Percentiles rank a stretch among this genome's conserved stretches.
phyloP scores from a whole-genome alignment of 805 yeast species.

The Clavispora carvajalis region DNA sequence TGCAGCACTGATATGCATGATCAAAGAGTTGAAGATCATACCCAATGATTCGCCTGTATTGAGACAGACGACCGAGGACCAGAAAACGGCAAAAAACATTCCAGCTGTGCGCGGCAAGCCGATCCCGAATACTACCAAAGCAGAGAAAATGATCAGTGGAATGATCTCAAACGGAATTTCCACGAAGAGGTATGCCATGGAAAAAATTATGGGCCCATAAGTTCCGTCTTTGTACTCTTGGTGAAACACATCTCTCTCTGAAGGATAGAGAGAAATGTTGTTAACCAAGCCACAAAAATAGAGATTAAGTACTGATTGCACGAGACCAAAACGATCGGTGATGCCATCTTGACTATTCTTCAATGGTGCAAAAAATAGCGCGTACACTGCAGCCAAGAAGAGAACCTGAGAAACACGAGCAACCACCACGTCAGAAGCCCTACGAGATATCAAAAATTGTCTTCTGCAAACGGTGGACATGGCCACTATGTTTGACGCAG shows the following conservation, averaged over 20 bases:
- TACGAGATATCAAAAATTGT: conserved; percentile 28
- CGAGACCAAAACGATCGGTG: conserved; percentile 64
- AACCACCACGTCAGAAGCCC: conserved; percentile 50
- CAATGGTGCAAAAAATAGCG: conserved; percentile 55
- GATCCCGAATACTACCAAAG: conserved; percentile 60
- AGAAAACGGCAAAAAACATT: conserved; percentile 61
- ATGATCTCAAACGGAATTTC: conserved; percentile 68
- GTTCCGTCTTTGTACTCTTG: conserved; percentile 73
- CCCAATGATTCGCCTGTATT: conserved; percentile 85
- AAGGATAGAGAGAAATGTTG: conserved; percentile 70
- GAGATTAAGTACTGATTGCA: conserved; percentile 67
- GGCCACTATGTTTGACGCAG: conserved; percentile 19
- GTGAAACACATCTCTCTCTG: conserved; percentile 68
- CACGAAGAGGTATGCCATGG: conserved; percentile 49
- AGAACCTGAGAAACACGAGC: conserved; percentile 63
- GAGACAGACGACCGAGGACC: conserved; percentile 48
- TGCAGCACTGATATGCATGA: conserved; percentile 75
- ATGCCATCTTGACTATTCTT: conserved; percentile 43
- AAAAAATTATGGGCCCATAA: conserved; percentile 62
- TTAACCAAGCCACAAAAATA: conserved; percentile 78
- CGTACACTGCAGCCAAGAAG: conserved; percentile 58
- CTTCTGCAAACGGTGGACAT: conserved; percentile 28
- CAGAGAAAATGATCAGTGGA: conserved; percentile 53
- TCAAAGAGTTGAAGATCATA: conserved; percentile 67
- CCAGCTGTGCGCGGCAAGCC: conserved; percentile 68